A percentile compares a stretch with the other conserved stretches of the same genome.
phyloP scores from a whole-genome alignment of 305 asterid species.

The Withania somnifera region DNA sequence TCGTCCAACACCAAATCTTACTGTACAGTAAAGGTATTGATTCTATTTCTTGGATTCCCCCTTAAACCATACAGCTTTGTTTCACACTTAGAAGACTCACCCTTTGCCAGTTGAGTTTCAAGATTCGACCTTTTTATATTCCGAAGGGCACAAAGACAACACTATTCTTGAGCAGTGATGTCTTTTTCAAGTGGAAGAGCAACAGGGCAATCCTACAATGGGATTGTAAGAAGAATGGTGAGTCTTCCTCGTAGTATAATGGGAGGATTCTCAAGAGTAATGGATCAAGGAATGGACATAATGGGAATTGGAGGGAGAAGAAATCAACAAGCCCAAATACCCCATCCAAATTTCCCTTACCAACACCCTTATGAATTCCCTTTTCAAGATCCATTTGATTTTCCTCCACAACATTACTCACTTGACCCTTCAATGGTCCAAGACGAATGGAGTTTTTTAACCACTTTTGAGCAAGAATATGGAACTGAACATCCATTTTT shows the following conservation, averaged over 20 bases:
- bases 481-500: conserved; percentile 66
- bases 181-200: conserved; percentile 35
- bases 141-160: not conserved
- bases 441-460: conserved; percentile 63
- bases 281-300: conserved; percentile 54
- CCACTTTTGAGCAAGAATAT: conserved; percentile 51
- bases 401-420: conserved; percentile 13
- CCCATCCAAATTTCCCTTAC: conserved; percentile 18
- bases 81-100: conserved; percentile 6
- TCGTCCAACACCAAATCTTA: not conserved
- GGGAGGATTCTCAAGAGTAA: conserved; percentile 47
- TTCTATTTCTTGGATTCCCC: conserved; percentile 5
- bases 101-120: not conserved
- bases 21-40: not conserved
- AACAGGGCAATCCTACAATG: conserved; percentile 20
- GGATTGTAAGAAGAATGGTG: conserved; percentile 43
- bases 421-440: conserved; percentile 25
- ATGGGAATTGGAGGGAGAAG: conserved; percentile 29
- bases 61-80: not conserved
- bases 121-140: not conserved
- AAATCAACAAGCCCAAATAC: conserved; percentile 14
- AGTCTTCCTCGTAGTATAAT: conserved; percentile 52
- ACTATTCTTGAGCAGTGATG: not conserved
- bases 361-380: conserved; percentile 25
- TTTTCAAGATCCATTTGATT: conserved; percentile 24